Conservation (phyloP, 352 stramenopile species). For the Pythium plurisporium region DNA sequence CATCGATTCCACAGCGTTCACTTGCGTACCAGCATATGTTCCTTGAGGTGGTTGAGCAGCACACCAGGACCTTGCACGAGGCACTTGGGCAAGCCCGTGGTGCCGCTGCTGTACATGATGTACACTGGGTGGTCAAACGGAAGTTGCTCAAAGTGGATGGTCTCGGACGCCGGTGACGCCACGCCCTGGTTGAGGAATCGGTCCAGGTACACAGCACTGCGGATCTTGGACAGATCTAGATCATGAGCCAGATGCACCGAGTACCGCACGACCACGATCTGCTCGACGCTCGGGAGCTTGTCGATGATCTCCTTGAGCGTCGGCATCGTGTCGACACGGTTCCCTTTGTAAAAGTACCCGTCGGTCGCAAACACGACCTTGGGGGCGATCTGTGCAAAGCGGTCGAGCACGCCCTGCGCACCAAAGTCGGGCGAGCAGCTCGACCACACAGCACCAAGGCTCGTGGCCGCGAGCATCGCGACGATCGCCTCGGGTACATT, state of each 20-base stretch:
- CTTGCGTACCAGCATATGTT: conserved; percentile 59
- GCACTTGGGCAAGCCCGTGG: conserved; percentile 84
- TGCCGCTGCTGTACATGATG: conserved; percentile 87
- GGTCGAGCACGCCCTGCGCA: conserved; percentile 73
- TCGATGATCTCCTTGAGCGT: conserved; percentile 57
- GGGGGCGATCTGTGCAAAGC: conserved; percentile 78
- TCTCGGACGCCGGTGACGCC: conserved; percentile 17
- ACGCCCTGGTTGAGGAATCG: conserved; percentile 34
- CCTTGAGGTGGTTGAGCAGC: conserved; percentile 77
- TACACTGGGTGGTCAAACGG: conserved; percentile 86
- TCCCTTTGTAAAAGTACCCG: conserved; percentile 78
- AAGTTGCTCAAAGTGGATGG: conserved; percentile 63
- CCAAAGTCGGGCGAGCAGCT: conserved; percentile 87
- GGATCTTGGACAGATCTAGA: conserved; percentile 56
- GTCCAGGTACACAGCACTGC: conserved; percentile 50
- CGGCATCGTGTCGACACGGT: conserved; percentile 54
- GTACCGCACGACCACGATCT: conserved; percentile 63
- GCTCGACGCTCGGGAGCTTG: conserved; percentile 56
- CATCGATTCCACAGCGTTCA: not conserved
- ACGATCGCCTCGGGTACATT: conserved; percentile 71
- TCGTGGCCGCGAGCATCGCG: conserved; percentile 70
- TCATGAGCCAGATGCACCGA: conserved; percentile 49
- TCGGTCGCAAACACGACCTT: conserved; percentile 75
- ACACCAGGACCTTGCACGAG: conserved; percentile 78
- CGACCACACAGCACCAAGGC: conserved; percentile 64